These are phyloP conservation scores for Garcia nutans DNA, from an alignment of 345 rosid species.

Conservation along the genomic window DNA sequence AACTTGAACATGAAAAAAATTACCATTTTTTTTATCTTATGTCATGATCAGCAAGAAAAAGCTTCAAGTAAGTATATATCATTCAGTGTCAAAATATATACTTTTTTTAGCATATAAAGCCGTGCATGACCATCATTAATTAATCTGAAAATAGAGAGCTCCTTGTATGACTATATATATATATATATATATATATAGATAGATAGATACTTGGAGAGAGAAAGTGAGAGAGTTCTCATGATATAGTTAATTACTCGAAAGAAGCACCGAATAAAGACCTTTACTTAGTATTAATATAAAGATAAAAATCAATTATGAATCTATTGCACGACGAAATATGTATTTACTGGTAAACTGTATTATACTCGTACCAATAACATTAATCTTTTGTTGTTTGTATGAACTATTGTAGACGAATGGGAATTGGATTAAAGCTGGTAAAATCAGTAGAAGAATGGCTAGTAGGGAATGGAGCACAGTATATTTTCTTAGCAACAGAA, in stretches of 20 bases:
- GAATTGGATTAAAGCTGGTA: conserved; percentile 54
- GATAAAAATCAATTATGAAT: too few relatives aligned
- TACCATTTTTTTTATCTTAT: neutral
- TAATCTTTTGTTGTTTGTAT: neutral
- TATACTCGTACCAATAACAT: too few relatives aligned
- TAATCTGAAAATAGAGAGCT: neutral
- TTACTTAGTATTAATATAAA: too few relatives aligned
- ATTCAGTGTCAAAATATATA: neutral
- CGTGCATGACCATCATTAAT: too few relatives aligned
- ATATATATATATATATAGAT: too few relatives aligned
- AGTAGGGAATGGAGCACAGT: conserved; percentile 42
- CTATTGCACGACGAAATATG: too few relatives aligned
- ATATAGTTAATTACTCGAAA: neutral
- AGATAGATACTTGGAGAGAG: too few relatives aligned
- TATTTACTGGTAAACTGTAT: too few relatives aligned
- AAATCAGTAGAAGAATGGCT: conserved; percentile 56
- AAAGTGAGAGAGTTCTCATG: neutral
- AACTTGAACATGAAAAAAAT: neutral
- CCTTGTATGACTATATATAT: too few relatives aligned
- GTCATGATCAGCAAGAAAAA: neutral
- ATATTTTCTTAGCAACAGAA: conserved; percentile 47
- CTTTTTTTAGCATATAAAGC: too few relatives aligned
- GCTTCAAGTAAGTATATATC: too few relatives aligned
- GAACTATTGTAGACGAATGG: conserved; percentile 42
- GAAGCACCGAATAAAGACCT: neutral